A percentile compares a stretch with the other conserved stretches of the same genome.
phyloP scores from a whole-genome alignment of 257 asterid genomes.

The Catharanthus roseus region DNA sequence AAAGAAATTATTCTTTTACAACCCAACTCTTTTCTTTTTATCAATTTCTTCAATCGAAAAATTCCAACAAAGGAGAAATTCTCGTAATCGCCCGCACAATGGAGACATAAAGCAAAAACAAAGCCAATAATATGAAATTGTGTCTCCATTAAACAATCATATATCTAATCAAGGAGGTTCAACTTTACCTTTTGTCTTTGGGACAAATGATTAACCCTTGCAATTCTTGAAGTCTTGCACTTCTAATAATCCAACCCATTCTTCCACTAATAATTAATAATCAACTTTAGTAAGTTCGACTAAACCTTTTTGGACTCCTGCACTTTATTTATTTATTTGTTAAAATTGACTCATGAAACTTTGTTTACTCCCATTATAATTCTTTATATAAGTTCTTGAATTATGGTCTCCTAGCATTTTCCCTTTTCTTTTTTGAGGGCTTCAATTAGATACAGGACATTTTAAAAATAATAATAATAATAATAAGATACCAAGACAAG shows the following conservation, averaged over 20 bases:
- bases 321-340: background rate
- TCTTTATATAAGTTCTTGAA: too few species aligned
- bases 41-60: background rate
- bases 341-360: too few species aligned
- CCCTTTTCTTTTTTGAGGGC: too few species aligned
- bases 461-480: too few species aligned
- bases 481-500: too few species aligned
- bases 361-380: too few species aligned
- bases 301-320: background rate
- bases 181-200: constrained; percentile 17
- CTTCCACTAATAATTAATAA: background rate
- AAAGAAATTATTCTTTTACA: background rate
- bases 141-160: constrained; percentile 21
- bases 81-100: constrained; percentile 10
- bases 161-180: constrained; percentile 5
- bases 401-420: too few species aligned
- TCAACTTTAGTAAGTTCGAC: background rate
- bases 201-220: constrained; percentile 28
- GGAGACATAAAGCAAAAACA: constrained; percentile 26
- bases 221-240: background rate
- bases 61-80: background rate
- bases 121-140: constrained; percentile 12
- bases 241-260: background rate
- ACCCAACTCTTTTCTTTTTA: background rate
- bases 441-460: too few species aligned